Percentiles rank a stretch among this genome's conserved stretches.
These are phyloP conservation scores for Drechslera avenae DNA, from an alignment of 2,329 filamentous ascomycete genomes.

Conservation along the genomic window DNA sequence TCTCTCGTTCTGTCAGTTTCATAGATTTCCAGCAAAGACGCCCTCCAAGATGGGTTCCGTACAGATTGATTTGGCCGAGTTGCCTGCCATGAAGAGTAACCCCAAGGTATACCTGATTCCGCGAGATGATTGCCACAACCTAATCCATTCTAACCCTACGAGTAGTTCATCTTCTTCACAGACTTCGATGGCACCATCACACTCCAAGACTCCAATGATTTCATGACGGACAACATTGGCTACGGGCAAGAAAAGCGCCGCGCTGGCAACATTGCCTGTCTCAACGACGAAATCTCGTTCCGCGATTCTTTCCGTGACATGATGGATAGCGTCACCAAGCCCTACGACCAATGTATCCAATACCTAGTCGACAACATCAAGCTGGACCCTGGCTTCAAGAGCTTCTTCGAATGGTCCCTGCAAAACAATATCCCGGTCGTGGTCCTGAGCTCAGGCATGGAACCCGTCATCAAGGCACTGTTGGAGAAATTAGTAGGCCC, in stretches of 20 bases:
- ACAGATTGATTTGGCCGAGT: slow-evolving; percentile 42
- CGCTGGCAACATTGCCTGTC: slow-evolving; percentile 75
- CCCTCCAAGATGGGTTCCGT: slow-evolving; percentile 43
- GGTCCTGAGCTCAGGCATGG: slow-evolving; percentile 90
- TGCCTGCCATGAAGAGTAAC: slow-evolving; percentile 59
- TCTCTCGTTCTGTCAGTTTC: neutral
- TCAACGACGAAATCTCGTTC: slow-evolving; percentile 73
- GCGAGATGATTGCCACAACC: neutral
- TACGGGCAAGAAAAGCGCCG: slow-evolving; percentile 75
- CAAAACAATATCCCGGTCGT: slow-evolving; percentile 88
- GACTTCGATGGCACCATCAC: slow-evolving; percentile 99
- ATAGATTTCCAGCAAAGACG: neutral
- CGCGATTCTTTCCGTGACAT: slow-evolving; percentile 85
- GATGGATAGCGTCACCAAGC: slow-evolving; percentile 83
- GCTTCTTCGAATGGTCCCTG: slow-evolving; percentile 84
- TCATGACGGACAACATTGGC: slow-evolving; percentile 85
- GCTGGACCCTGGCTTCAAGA: slow-evolving; percentile 84
- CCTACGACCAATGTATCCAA: slow-evolving; percentile 81
- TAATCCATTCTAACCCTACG: slow-evolving; percentile 20
- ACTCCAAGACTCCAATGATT: slow-evolving; percentile 71
- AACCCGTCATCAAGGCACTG: slow-evolving; percentile 84
- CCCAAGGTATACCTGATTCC: slow-evolving; percentile 56
- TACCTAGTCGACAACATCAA: slow-evolving; percentile 81
- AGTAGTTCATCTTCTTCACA: slow-evolving; percentile 91
- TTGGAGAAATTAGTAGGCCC: slow-evolving; percentile 82